These are phyloP conservation scores for Solanum pennellii DNA, from an alignment of 257 asterid genomes.

Conservation along the genomic window DNA sequence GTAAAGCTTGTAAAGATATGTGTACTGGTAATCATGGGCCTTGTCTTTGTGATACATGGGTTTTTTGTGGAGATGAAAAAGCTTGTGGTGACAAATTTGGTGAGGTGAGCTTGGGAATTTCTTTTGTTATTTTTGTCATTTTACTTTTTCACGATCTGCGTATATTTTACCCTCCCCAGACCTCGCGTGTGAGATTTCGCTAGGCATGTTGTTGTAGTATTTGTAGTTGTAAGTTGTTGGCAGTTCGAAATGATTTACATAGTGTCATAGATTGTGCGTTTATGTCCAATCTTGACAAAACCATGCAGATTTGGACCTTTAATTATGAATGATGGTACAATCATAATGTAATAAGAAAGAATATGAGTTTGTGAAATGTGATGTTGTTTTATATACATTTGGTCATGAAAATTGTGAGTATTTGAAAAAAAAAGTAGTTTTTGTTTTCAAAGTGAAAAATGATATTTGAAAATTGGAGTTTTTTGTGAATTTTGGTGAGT, in stretches of 20 bases:
- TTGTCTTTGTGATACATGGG: constrained; percentile 96
- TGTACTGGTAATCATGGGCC: constrained; percentile 75
- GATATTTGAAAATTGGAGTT: not conserved
- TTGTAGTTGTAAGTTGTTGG: not conserved
- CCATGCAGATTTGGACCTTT: not conserved
- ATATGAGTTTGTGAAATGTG: not conserved
- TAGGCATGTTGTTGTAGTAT: not conserved
- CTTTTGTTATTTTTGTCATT: not conserved
- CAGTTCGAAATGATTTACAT: not conserved
- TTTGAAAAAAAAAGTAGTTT: not conserved
- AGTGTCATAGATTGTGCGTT: not conserved
- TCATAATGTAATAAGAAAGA: not conserved
- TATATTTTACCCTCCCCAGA: not conserved
- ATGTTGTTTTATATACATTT: not conserved
- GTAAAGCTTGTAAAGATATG: constrained; percentile 69
- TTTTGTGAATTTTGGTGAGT: not conserved
- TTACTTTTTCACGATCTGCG: not conserved
- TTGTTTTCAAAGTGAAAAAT: not conserved
- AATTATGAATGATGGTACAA: not conserved
- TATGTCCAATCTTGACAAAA: not conserved
- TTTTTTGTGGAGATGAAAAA: constrained; percentile 68
- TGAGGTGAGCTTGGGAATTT: constrained; percentile 39
- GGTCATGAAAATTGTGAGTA: not conserved
- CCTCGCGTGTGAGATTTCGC: not conserved
- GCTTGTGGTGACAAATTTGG: constrained; percentile 78